phyloP scores from a whole-genome alignment of 2,329 filamentous ascomycete genomes.

The Capronia americana region DNA sequence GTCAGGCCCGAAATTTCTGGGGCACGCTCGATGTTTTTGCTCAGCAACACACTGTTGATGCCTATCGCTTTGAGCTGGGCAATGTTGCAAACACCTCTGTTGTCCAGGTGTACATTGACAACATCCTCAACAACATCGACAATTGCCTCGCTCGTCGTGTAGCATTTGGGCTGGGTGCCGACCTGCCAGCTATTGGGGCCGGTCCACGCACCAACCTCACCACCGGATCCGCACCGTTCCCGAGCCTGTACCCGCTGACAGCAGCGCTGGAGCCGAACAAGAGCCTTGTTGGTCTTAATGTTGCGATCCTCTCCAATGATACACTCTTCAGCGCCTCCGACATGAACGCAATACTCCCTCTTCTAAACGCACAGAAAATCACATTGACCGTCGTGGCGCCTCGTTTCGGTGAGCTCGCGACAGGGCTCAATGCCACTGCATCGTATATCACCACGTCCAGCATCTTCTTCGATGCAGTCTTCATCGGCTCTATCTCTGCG shows the following conservation, averaged over 20 bases:
- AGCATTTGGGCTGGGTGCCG: slow-evolving; percentile 35
- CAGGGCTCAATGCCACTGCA: slow-evolving; percentile 33
- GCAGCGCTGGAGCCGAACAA: slow-evolving; percentile 21
- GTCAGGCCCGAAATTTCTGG: slow-evolving; percentile 49
- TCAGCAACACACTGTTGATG: slow-evolving; percentile 47
- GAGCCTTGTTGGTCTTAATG: slow-evolving; percentile 34
- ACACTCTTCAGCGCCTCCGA: slow-evolving; percentile 28
- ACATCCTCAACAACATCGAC: slow-evolving; percentile 39
- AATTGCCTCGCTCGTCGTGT: slow-evolving; percentile 40
- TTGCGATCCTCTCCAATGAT: slow-evolving; percentile 36
- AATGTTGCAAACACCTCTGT: slow-evolving; percentile 27
- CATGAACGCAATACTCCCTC: slow-evolving; percentile 27
- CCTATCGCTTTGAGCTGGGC: slow-evolving; percentile 48
- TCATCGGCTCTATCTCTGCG: slow-evolving; percentile 27
- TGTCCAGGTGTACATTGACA: slow-evolving; percentile 32
- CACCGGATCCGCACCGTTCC: slow-evolving; percentile 21
- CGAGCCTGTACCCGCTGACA: slow-evolving; percentile 33
- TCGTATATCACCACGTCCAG: slow-evolving; percentile 33
- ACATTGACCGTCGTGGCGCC: slow-evolving; percentile 32
- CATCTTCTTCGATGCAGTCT: slow-evolving; percentile 39
- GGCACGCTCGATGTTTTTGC: slow-evolving; percentile 47
- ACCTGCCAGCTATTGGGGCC: slow-evolving; percentile 31
- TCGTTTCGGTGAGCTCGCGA: slow-evolving; percentile 27
- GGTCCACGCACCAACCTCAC: slow-evolving; percentile 18
- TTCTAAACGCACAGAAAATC: slow-evolving; percentile 30